phyloP scores from a whole-genome alignment of 495 filamentous ascomycete species.

The Trichoderma asperelloides region DNA sequence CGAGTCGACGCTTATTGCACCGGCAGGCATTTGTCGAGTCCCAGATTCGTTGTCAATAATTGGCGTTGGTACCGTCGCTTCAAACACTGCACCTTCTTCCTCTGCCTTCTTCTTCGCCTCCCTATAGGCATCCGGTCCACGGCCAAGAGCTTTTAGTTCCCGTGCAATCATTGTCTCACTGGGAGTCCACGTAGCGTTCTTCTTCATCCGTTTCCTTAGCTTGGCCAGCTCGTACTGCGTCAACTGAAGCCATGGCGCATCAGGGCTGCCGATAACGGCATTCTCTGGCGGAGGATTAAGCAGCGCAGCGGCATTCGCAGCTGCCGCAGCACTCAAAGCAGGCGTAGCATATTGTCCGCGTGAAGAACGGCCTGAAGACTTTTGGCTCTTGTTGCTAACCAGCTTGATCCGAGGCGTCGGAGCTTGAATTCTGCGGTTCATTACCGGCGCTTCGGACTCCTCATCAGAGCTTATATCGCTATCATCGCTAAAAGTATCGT shows the following conservation, averaged over 20 bases:
- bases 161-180: slow-evolving; percentile 94
- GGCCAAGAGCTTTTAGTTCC: slow-evolving; percentile 66
- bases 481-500: slow-evolving; percentile 38
- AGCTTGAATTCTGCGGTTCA: slow-evolving; percentile 24
- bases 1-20: slow-evolving; percentile 41
- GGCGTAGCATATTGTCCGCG: neutral
- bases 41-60: slow-evolving; percentile 25
- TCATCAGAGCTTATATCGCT: slow-evolving; percentile 36
- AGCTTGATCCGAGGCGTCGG: slow-evolving; percentile 34
- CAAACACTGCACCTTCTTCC: slow-evolving; percentile 55
- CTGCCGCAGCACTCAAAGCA: slow-evolving; percentile 4
- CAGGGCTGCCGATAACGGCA: slow-evolving; percentile 62
- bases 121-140: slow-evolving; percentile 68
- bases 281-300: slow-evolving; percentile 72
- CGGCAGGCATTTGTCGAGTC: slow-evolving; percentile 35
- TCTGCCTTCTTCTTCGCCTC: slow-evolving; percentile 60
- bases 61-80: slow-evolving; percentile 33
- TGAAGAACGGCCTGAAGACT: slow-evolving; percentile 23
- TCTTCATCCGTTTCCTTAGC: slow-evolving; percentile 95
- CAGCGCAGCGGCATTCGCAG: slow-evolving; percentile 28
- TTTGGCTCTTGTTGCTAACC: slow-evolving; percentile 28
- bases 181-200: slow-evolving; percentile 92
- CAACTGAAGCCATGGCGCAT: slow-evolving; percentile 82
- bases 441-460: slow-evolving; percentile 16
- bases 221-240: slow-evolving; percentile 87